Base-by-base conservation (phyloP, 306 rosid genomes). In the Begonia peltatifolia region DNA sequence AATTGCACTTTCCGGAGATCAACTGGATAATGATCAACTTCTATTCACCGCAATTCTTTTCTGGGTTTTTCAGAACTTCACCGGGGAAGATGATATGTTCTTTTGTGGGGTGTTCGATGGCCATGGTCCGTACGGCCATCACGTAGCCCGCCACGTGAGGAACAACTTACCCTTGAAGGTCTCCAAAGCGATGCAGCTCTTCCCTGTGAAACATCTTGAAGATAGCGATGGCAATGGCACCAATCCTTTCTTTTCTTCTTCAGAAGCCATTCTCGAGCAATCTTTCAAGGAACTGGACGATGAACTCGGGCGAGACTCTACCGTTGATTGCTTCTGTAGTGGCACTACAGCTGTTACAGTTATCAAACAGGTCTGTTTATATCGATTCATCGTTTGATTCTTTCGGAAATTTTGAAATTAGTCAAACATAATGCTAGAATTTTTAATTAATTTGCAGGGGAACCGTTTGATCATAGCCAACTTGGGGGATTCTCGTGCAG, bases 81-180 rank as follows among this genome's bases (percentile, higher is more conserved):
- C 69, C 4, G 93, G 88, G 38, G 87, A 79, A 56, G 57, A 75
- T 52, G 88, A 67, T 35, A 59, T 68, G 83, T 41, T 67, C 41
- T 75, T 86, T 46, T 92, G 96, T 36, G 99, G 96, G 22, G 93
- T 92, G 67, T 92, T 92, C 55, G 99, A 92, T 67, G 99, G 99
- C 41, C 99, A 92, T 61, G 96, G 99, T 59, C 94, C 96, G 41
- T 54, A 59, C 38, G 99, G 99, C 11, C 99, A 92, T 72, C 75
- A 59, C 53, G 71, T 86, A 15, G 71, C 96, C 6, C 84, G 76
- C 41, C 71, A 68, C 41, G 68, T 82, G 25, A 82, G 96, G 6
- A 80, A 86, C 55, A 60, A 55, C 51, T 62, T 92, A 5, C 96
- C 99, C n/a, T 53, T 69, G n/a, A 86, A 73, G 63, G 81, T 92